Percentiles rank a stretch among this genome's conserved stretches.
These are phyloP conservation scores for Talaromyces islandicus DNA, from an alignment of 2,329 filamentous ascomycete genomes.

Conservation along the genomic window DNA sequence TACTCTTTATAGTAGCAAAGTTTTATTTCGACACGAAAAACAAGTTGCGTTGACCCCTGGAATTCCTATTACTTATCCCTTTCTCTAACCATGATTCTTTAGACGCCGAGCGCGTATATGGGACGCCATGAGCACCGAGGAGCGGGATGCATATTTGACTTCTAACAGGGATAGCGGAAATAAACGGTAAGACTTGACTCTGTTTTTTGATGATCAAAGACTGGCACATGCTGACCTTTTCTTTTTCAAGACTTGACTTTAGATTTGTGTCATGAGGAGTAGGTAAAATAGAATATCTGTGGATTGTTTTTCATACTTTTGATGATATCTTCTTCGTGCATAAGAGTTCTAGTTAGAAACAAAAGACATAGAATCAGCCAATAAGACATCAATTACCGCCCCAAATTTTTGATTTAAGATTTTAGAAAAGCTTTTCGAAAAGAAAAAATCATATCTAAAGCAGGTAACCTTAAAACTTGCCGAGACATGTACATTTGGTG, in stretches of 20 bases:
- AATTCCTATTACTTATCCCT: constrained; percentile 3
- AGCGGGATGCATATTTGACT: constrained; percentile 30
- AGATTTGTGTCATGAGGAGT: constrained; percentile 20
- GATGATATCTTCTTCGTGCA: neutral
- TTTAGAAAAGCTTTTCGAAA: neutral
- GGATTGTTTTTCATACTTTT: neutral
- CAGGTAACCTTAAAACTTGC: neutral
- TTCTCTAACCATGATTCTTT: neutral
- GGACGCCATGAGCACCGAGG: constrained; percentile 35
- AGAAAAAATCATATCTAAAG: neutral
- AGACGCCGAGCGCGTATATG: constrained; percentile 31
- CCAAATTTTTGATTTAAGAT: no score
- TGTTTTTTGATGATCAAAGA: neutral
- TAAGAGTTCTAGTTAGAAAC: neutral
- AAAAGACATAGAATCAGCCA: neutral
- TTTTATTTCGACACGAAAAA: constrained; percentile 37
- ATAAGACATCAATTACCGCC: neutral
- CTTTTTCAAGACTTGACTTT: constrained; percentile 28
- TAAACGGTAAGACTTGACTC: constrained; percentile 31
- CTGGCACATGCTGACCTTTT: neutral
- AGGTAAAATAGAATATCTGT: neutral
- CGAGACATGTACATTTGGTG: neutral
- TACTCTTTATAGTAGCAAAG: constrained; percentile 43
- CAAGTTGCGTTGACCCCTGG: constrained; percentile 22
- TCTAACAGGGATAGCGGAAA: constrained; percentile 36